Conservation (phyloP, 192 early-diverging fungal genomes). For the Umbelopsis vinacea region DNA sequence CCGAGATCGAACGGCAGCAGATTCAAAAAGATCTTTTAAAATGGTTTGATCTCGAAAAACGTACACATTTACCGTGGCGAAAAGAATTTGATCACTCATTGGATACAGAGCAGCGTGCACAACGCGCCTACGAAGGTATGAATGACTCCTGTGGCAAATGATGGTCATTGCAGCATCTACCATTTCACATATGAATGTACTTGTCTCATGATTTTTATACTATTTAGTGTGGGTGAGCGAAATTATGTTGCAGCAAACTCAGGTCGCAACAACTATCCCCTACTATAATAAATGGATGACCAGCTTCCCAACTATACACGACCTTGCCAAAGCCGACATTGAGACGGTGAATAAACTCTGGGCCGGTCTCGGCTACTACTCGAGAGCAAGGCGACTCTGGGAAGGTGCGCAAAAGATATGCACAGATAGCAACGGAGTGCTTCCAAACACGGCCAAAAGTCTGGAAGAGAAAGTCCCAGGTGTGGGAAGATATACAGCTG, state of each 20-base stretch:
- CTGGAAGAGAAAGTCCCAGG: constrained; percentile 68
- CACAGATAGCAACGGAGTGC: constrained; percentile 49
- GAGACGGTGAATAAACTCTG: constrained; percentile 68
- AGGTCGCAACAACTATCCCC: constrained; percentile 69
- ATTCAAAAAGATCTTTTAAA: constrained; percentile 52
- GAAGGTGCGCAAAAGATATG: constrained; percentile 68
- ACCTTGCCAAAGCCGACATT: constrained; percentile 63
- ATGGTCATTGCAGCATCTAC: background rate
- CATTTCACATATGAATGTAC: background rate
- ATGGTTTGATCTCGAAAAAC: constrained; percentile 66
- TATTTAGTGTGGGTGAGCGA: constrained; percentile 77
- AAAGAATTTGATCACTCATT: constrained; percentile 34
- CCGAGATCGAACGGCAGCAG: constrained; percentile 6
- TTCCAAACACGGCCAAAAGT: constrained; percentile 58
- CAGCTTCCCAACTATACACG: constrained; percentile 71
- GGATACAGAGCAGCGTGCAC: constrained; percentile 40
- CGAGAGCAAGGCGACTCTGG: constrained; percentile 67
- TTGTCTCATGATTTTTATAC: background rate
- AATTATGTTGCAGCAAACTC: constrained; percentile 85
- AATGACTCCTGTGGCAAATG: background rate
- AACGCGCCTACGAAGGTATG: constrained; percentile 62
- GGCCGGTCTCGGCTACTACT: constrained; percentile 83
- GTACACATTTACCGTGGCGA: constrained; percentile 69
- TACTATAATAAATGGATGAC: constrained; percentile 75
- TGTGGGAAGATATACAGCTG: constrained; percentile 74